Evolutionary conservation across 2,329 filamentous ascomycete species (phyloP), one percentile per base, ranked within the genome.

Genomic region (Paecilomyces fulvus): DNA sequence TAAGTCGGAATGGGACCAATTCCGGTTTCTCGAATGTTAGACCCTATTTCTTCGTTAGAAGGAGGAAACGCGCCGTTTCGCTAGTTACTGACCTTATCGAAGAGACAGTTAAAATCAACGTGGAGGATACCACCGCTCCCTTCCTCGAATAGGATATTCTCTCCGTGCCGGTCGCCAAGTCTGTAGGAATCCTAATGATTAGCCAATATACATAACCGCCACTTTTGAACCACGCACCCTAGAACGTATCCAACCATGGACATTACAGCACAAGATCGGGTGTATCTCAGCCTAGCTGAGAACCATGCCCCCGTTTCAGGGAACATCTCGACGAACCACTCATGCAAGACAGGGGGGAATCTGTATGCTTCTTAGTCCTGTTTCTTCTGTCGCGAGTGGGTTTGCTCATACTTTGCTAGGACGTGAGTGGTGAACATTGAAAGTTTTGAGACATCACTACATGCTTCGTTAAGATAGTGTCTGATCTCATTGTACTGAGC

Each of bases 21-120:
- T 99, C 94, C 0, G 94, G 92, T 72, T 95, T 95, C 60, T 91
- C 87, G 69, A 99, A 97, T 0, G 92, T 96, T 46, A 92, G 37
- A 17, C 37, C 37, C 37, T 43, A 82, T 1, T 94, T 94, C 70
- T 74, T 49, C 17, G 49, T 68, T 8, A 31, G 50, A 63, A 65
- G 58, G 50, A 28, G 50, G 10, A 14, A 12, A 11, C 30, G 9
- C 59, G 55, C 43, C 50, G 55, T 48, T 30, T 52, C 48, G 17
- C 33, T 14, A 30, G 20, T 11, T 20, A 51, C 59, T 51, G 59
- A 74, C 72, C 65, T 99, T 99, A 77, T 99, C 95, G 71, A 99
- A 99, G 3, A 99, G 84, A 73, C 95, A 99, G 75, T 99, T 99
- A 80, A 99, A 99, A 75, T 99, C 94, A 50, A 99, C 95, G 73